Base-by-base conservation (phyloP, 2,329 filamentous ascomycete genomes). In the Aspergillus brunneoviolaceus region DNA sequence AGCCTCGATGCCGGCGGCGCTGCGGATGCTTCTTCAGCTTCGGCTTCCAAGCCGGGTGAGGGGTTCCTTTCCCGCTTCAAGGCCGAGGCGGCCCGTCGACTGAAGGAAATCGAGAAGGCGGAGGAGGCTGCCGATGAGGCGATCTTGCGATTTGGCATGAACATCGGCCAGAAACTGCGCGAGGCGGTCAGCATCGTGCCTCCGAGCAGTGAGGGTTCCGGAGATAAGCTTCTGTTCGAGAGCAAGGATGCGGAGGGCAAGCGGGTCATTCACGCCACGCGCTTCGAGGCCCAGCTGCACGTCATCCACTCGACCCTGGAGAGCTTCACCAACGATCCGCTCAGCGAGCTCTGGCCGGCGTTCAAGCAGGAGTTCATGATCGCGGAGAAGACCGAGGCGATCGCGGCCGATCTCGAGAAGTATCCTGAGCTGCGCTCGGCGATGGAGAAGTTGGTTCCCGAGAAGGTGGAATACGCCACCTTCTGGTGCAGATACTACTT, bases 401-500 rank as follows among this genome's bases (percentile, higher is more conserved):
- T 99, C 67, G 87, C 89, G 51, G 81, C 80, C 61, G 92, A 99
- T 75, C 75, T 99, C 66, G 88, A 93, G 66, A 91, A 89, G 73
- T 96, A 96, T 71, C 86, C 88, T 10, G 94, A 98, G 76, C 80
- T 99, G 68, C 84, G 93, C 67, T 78, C 84, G 27, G 92, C 92
- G 0, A 98, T 99, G 94, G 95, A 97, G 83, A 92, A 89, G 79
- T 80, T 96, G 58, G 95, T 99, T n/a, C 95, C 95, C 1, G 92
- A 93, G 76, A 85, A 87, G 67, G 91, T 97, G n/a, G 85, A 93
- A 35, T 99, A 99, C 71, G 84, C 82, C 55, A 85, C 89, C 55
- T 99, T 99, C 74, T 99, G 95, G 94, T 89, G 85, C 73, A 85
- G 95, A 58, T 99, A 99, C 77, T 98, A 98, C 75, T 99, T 96